Evolutionary conservation across 106 monocot genomes (phyloP), one percentile per base, ranked within the genome.

Genomic region (Dendrobium officinale): DNA sequence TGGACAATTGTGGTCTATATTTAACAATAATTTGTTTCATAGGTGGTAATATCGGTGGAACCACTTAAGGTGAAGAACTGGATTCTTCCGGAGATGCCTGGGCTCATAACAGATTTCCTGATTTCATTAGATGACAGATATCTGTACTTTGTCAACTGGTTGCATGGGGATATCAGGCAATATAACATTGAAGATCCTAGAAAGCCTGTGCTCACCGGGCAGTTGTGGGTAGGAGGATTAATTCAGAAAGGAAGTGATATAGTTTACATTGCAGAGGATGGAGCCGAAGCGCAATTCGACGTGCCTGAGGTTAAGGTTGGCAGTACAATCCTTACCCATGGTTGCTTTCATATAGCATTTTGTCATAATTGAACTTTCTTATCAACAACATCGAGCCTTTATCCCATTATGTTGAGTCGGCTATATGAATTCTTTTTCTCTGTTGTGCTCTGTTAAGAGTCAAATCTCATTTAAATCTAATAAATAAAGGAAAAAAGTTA

Each of bases 71-170:
- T 98, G 73, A 84, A 83, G 78, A 98, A 92, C 88, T 98, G 97
- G 97, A 92, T 98, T 80, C 88, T 98, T 0, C 97, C 97, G 17
- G 91, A 98, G 83, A 98, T 98, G 97, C 97, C 97, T 22, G 94
- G 97, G 42, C 75, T 98, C 61, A 94, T 98, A 79, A 98, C 94
- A 24, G 94, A 98, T 77, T 98, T 98, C n/a, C 89, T 98, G 4
- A 86, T 98, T 64, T 98, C 97, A 17, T 90, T 98, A 1, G 97
- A 98, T 66, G 97, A 98, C 24, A 90, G 91, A 15, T 98, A 70
- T 78, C 83, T 98, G 55, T 98, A 98, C 83, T 98, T 98, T 77
- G 91, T 91, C 37, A 98, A 98, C 61, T 98, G 97, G 97, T 84
- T 98, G 1, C 97, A 98, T 78, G 97, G 97, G 0, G 97, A 98